Percentiles rank a stretch among this genome's conserved stretches.
Conservation (phyloP, 495 filamentous ascomycete genomes). For the Penicillium chermesinum region DNA sequence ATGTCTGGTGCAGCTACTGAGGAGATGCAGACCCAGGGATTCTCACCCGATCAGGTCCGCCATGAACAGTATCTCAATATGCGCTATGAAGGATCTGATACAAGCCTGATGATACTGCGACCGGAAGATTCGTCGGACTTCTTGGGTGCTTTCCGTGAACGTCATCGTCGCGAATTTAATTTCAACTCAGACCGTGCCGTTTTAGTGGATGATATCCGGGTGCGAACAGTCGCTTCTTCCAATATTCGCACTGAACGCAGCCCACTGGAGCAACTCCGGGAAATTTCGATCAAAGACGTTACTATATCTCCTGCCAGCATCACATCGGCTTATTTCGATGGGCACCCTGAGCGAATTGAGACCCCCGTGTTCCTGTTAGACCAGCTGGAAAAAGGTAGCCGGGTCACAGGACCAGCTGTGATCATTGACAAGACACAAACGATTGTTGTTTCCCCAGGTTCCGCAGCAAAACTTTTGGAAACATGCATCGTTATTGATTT, state of each 20-base stretch:
- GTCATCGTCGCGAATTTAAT: conserved; percentile 48
- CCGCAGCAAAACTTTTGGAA: conserved; percentile 47
- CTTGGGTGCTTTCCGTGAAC: conserved; percentile 38
- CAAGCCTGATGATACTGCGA: conserved; percentile 47
- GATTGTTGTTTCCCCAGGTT: conserved; percentile 80
- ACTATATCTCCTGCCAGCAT: conserved; percentile 22
- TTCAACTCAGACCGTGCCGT: conserved; percentile 48
- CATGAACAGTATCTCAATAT: conserved; percentile 51
- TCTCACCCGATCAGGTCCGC: conserved; percentile 34
- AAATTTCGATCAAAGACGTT: conserved; percentile 28
- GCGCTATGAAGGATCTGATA: conserved; percentile 50
- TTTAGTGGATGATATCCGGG: conserved; percentile 50
- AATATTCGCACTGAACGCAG: conserved; percentile 39
- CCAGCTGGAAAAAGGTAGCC: conserved; percentile 69
- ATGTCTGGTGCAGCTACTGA: conserved; percentile 30
- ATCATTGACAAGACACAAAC: conserved; percentile 95
- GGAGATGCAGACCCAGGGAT: conserved; percentile 38
- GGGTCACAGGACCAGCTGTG: conserved; percentile 79
- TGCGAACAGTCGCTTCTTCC: conserved; percentile 41
- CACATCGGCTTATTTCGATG: conserved; percentile 45
- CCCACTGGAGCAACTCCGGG: conserved; percentile 35
- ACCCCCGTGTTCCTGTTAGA: conserved; percentile 84
- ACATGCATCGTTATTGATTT: conserved; percentile 48
- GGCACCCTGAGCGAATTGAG: conserved; percentile 64
- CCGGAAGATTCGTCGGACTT: conserved; percentile 38